Base-by-base conservation (phyloP, 768 basidiomycete species). In the Boletellus ananiceps region DNA sequence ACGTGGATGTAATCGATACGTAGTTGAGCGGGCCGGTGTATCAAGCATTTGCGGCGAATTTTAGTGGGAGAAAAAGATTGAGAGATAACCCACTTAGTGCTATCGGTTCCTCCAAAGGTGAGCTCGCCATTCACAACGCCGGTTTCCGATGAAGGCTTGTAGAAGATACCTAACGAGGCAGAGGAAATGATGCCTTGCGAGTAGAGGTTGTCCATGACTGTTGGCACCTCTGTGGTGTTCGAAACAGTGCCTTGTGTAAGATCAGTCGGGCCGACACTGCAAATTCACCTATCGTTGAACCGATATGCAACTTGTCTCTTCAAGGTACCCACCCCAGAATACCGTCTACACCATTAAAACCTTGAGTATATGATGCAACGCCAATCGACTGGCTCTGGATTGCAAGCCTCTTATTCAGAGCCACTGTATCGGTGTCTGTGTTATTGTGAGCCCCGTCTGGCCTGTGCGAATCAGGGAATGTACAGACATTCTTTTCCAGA, bases 181-280 rank as follows among this genome's bases (percentile, higher is more conserved):
- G 66, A 55, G 13, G 69, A 40, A 51, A 83, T 82, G 3, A 62
- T 63, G 9, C 76, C 74, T 58, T 79, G 71, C 9, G 64, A 32
- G 62, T 70, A 77, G 12, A 82, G 71, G 61, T 77, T 83, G 65
- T 82, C 76, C n/a, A 74, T 79, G 15, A 83, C 74, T 11, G 81
- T 82, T 8, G 79, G 76, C 18, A 80, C 72, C 16, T 63, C 59
- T 2, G 59, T 38, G 9, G 64, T 67, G 45, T 65, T 62, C 3
- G 64, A 64, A 33, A 79, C 74, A n/a, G 75, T 78, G 57, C 62
- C 67, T 45, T 57, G 27, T 15, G 76, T 80, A 33, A 80, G 69
- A 59, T 79, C 74, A 2, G 71, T 73, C 21, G 80, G 78, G 14
- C 80, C 80, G 25, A 79, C 71, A 15, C 74, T 76, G 37, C 15